Evolutionary conservation across 1,284 basidiomycete genomes (phyloP), one percentile per base, ranked within the genome.

Genomic region (Moesziomyces antarcticus): DNA sequence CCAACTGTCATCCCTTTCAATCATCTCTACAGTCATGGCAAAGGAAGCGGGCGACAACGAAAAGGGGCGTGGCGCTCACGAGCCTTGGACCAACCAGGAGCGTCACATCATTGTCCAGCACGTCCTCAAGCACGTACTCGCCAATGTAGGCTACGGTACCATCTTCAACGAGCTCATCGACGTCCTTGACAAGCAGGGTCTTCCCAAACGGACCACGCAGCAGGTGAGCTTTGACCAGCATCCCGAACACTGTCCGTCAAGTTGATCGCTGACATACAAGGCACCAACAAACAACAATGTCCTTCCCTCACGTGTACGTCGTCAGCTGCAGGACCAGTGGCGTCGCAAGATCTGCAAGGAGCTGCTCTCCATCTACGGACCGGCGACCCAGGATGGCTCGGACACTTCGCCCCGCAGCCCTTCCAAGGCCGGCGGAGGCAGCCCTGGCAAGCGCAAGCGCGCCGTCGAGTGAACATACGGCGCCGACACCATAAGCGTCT

Each of bases 391-490:
- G 13, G 33, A 22, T 33, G 33, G 50, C 25, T 44, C 47, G 9
- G 25, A 35, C 25, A 42, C 50, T 1, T 35, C 56, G n/a, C 18
- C 41, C 35, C 50, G 46, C 20, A 43, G 40, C 40, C 37, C 37
- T 4, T 13, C 22, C 21, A 44, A 57, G 45, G n/a, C 33, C 16
- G 50, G 37, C 6, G 53, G 30, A 8, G 30, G 30, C 11, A 30
- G 59, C 22, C 65, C 68, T 5, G 37, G 53, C 20, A 65, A 65
- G 62, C 55, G 61, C 47, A 65, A 65, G 43, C 51, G 53, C 27
- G 57, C 51, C 43, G 46, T 40, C 10, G 37, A 58, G 30, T 30
- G 11, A 11, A 10, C 30, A 10, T 3, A 2, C 11, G 6, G 30
- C 30, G 30, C 2, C 30, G 8, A 10, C 10, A 30, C 30, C 30